Evolutionary conservation across 1,284 basidiomycete genomes (phyloP).

Genomic region (Leccinum solheimii): DNA sequence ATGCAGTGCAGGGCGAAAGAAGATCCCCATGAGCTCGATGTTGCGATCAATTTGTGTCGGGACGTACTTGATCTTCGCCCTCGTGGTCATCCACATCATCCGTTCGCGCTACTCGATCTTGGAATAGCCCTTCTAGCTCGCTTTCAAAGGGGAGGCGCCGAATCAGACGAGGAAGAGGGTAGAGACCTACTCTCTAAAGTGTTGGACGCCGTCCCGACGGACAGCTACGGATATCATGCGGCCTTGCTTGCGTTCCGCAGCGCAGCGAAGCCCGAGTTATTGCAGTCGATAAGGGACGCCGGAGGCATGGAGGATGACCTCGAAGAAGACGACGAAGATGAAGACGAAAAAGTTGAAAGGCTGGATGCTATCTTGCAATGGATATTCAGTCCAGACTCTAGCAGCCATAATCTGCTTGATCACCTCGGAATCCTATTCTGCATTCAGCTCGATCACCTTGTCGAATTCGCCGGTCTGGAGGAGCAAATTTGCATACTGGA

Average conservation of each 20-base stretch:
- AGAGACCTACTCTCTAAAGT: background rate
- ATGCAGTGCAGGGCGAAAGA: background rate
- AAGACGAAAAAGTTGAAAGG: background rate
- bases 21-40: background rate
- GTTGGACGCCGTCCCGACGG: background rate
- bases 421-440: background rate
- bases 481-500: background rate
- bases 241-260: background rate
- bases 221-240: background rate
- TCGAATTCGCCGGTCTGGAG: background rate
- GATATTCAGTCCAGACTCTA: background rate
- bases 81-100: background rate
- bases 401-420: background rate
- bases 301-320: background rate
- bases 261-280: background rate
- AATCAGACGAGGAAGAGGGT: background rate
- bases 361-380: background rate
- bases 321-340: background rate
- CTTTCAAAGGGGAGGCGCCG: background rate
- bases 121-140: background rate
- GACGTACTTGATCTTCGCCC: background rate
- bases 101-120: background rate
- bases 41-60: background rate
- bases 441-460: background rate
- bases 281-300: background rate